Conservation (phyloP, 495 filamentous ascomycete species). For the Chlorociboria aeruginascens region DNA sequence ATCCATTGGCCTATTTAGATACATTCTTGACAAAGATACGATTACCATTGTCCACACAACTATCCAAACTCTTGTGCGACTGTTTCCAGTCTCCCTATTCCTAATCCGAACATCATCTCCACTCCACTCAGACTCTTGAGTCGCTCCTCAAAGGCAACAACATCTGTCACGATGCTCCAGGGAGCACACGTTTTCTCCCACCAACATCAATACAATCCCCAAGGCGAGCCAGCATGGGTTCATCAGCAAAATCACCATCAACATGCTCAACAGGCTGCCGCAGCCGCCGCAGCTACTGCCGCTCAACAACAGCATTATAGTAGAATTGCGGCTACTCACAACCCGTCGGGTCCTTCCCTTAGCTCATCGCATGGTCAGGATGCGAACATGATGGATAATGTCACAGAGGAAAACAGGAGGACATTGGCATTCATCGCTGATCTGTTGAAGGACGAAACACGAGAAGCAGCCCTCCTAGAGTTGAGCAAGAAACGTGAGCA, state of each 20-base stretch:
- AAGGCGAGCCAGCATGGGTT: slow-evolving; percentile 68
- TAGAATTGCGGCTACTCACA: slow-evolving; percentile 55
- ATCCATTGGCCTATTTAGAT: too few relatives aligned
- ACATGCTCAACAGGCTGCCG: slow-evolving; percentile 46
- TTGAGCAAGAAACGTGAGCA: slow-evolving; percentile 98
- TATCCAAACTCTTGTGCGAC: too few relatives aligned
- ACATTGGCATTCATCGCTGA: slow-evolving; percentile 91
- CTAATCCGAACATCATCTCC: too few relatives aligned
- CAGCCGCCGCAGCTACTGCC: slow-evolving; percentile 50
- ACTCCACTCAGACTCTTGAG: too few relatives aligned
- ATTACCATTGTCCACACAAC: background rate
- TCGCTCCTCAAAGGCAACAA: too few relatives aligned
- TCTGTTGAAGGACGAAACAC: slow-evolving; percentile 71
- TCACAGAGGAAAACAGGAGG: slow-evolving; percentile 85
- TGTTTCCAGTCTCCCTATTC: too few relatives aligned
- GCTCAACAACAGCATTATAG: slow-evolving; percentile 73
- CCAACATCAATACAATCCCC: slow-evolving; percentile 65
- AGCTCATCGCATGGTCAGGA: slow-evolving; percentile 16
- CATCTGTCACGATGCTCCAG: slow-evolving; percentile 12
- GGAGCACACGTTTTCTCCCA: slow-evolving; percentile 49
- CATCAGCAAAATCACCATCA: slow-evolving; percentile 60
- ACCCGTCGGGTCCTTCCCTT: slow-evolving; percentile 20
- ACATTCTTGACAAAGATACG: too few relatives aligned
- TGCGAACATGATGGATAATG: slow-evolving; percentile 39
- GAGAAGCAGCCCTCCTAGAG: slow-evolving; percentile 87